Percentiles rank a stretch among this genome's conserved stretches.
Evolutionary conservation across 1,284 basidiomycete genomes (phyloP).

Genomic region (Puccinia novopanici): DNA sequence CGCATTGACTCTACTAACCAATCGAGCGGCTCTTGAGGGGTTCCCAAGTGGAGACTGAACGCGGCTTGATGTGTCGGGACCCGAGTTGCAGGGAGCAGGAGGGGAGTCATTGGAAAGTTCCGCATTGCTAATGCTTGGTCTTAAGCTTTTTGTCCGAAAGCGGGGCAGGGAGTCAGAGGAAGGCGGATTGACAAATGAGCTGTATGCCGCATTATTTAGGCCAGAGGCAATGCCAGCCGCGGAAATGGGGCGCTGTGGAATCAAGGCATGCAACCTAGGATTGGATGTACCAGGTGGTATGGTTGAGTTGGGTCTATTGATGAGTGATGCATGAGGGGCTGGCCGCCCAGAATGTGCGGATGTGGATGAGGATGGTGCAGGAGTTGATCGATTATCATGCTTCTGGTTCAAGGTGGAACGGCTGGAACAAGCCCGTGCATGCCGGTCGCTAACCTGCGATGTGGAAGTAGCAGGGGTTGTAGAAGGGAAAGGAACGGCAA

Average conservation of each 20-base stretch:
- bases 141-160: slow-evolving; percentile 28
- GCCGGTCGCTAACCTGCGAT: background rate
- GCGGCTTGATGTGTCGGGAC: background rate
- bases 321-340: slow-evolving; percentile 11
- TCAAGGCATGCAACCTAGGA: slow-evolving; percentile 1
- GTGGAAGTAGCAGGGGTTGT: background rate
- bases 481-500: slow-evolving; percentile 46
- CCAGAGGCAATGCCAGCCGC: background rate
- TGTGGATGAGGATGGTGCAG: slow-evolving; percentile 21
- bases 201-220: background rate
- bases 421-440: background rate
- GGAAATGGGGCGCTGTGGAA: slow-evolving; percentile 24
- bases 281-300: slow-evolving; percentile 6
- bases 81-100: background rate
- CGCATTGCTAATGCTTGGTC: slow-evolving; percentile 20
- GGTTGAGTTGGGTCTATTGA: slow-evolving; percentile 27
- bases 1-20: background rate
- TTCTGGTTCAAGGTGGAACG: slow-evolving; percentile 9
- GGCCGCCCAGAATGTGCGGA: background rate
- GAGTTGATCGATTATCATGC: background rate
- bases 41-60: slow-evolving; percentile 35
- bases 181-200: slow-evolving; percentile 7
- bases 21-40: background rate
- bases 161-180: slow-evolving; percentile 12
- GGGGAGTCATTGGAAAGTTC: background rate